These are phyloP conservation scores for Paecilomyces niveus DNA, from an alignment of 2,329 filamentous ascomycete genomes.

Conservation along the genomic window DNA sequence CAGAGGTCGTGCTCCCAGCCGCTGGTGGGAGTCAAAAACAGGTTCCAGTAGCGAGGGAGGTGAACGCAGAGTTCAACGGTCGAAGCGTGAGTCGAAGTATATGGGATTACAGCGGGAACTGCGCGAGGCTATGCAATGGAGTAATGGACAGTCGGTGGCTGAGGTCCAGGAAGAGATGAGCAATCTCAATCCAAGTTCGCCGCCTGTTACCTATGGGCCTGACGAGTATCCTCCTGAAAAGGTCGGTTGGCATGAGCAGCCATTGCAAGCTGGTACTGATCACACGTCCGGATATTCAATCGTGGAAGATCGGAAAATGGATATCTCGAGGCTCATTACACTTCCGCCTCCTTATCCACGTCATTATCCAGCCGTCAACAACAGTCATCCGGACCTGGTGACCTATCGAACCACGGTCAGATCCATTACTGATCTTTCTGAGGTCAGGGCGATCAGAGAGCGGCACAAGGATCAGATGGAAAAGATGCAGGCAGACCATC, in stretches of 20 bases:
- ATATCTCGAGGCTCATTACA: constrained; percentile 87
- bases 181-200: constrained; percentile 14
- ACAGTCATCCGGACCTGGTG: constrained; percentile 84
- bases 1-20: constrained; percentile 75
- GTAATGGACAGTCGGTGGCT: constrained; percentile 30
- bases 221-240: constrained; percentile 62
- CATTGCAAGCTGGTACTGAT: constrained; percentile 9
- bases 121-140: constrained; percentile 65
- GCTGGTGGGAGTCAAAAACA: constrained; percentile 82
- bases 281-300: constrained; percentile 3
- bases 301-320: constrained; percentile 53
- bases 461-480: constrained; percentile 44
- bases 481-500: constrained; percentile 47
- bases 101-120: constrained; percentile 83
- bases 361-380: constrained; percentile 92
- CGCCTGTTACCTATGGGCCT: constrained; percentile 35
- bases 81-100: constrained; percentile 89
- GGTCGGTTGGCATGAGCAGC: constrained; percentile 49
- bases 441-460: constrained; percentile 60
- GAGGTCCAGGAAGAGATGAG: constrained; percentile 17
- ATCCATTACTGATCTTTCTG: constrained; percentile 63
- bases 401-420: constrained; percentile 69
- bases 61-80: constrained; percentile 61
- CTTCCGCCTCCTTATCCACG: constrained; percentile 89
- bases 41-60: constrained; percentile 64